Evolutionary conservation across 495 filamentous ascomycete genomes (phyloP), one percentile per base, ranked within the genome.

Genomic region (Lasiosphaeria miniovina): DNA sequence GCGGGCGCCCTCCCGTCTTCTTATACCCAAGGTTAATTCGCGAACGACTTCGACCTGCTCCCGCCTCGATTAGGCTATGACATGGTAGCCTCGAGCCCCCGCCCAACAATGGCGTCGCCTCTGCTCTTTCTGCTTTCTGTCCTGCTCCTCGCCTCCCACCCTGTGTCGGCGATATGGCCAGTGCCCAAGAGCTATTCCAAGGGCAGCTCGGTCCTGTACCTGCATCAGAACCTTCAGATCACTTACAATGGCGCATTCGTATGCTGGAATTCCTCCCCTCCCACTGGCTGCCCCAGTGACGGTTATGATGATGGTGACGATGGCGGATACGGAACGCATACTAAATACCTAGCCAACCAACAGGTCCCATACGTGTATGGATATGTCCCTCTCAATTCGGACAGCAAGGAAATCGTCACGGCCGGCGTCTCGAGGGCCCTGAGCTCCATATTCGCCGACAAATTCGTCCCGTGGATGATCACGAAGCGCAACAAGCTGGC

Each of bases 401-500:
- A 60, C 61, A 81, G 75, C 70, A 73, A 70, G 58, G 74, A 80
- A 32, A 74, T 84, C 49, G 76, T 84, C 36, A 74, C 77, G 57
- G 75, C 71, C 54, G 80, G 71, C n/a, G 65, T 83, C 17, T 71
- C 74, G 38, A 73, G 81, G 38, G 69, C 75, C 5, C 56, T 80
- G 36, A 61, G 72, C 24, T 79, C 74, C 49, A 80, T 90, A 35
- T 85, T 91, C 69, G 69, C 75, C 32, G 71, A 84, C 60, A 82
- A 80, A 60, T 84, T 90, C 49, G 79, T 89, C 11, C 90, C 90
- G 4, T 93, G 90, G 89, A 90, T 86, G 74, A 83, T 93, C 58
- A 78, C 88, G 61, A 77, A 80, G 34, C 81, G 84, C 12, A 74
- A 80, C 49, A 40, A 69, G 51, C 72, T 79, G 34, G 72, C 79